Evolutionary conservation across 2,329 filamentous ascomycete species (phyloP).

Genomic region (Ceratocystis variospora): DNA sequence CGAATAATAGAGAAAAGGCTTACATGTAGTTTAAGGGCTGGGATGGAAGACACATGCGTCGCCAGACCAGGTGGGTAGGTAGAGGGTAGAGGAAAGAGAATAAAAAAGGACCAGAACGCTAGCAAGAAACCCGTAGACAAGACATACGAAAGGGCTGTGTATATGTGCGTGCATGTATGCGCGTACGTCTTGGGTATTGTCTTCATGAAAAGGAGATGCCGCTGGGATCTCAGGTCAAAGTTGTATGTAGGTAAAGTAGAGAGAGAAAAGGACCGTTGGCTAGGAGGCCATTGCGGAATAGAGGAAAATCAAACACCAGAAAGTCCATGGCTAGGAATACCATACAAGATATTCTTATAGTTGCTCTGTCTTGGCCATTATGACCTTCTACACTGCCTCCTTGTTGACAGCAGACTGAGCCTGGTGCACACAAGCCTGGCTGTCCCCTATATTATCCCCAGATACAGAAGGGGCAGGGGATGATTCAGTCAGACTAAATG

Average conservation of each 20-base stretch:
- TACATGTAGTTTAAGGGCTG: not conserved
- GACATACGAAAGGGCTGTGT: not conserved
- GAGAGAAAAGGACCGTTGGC: not conserved
- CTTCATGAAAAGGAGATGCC: no score
- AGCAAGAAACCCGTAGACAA: no score
- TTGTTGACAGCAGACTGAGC: not conserved
- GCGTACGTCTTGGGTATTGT: not conserved
- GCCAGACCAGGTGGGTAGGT: not conserved
- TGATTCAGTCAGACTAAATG: slow-evolving; percentile 14
- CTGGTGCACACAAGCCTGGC: not conserved
- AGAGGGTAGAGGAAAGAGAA: not conserved
- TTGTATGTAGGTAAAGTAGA: no score
- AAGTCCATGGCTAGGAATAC: not conserved
- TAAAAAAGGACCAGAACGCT: not conserved
- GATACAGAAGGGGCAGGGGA: slow-evolving; percentile 5
- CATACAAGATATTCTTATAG: not conserved
- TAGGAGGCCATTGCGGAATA: not conserved
- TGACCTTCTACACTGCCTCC: not conserved
- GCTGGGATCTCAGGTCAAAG: no score
- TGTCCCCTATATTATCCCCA: not conserved
- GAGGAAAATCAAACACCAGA: not conserved
- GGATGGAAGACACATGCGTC: not conserved
- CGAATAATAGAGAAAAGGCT: not conserved
- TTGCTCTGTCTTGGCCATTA: not conserved
- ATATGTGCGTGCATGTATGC: not conserved